A percentile compares a stretch with the other conserved stretches of the same genome.
phyloP scores from a whole-genome alignment of 352 stramenopile genomes.

The Globisporangium emineosum region DNA sequence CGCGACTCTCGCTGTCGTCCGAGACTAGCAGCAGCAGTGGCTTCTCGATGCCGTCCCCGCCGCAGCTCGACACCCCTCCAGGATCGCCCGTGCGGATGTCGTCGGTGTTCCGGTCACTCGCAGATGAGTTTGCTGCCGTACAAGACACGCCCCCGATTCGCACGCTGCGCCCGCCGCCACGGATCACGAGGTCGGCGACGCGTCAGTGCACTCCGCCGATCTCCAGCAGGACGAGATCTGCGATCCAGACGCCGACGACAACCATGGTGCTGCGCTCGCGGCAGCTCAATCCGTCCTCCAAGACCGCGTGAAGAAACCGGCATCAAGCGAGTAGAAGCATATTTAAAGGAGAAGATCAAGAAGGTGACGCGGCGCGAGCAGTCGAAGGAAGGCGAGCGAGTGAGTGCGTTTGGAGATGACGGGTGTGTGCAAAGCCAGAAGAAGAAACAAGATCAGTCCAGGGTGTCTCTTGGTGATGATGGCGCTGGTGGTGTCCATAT shows the following conservation, averaged over 20 bases:
- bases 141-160: conserved; percentile 47
- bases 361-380: not conserved
- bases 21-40: conserved; percentile 13
- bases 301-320: too few species aligned
- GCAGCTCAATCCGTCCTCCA: conserved; percentile 45
- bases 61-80: conserved; percentile 35
- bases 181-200: conserved; percentile 38
- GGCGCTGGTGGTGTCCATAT: not conserved
- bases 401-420: not conserved
- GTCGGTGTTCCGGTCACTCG: conserved; percentile 59
- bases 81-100: conserved; percentile 19
- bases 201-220: conserved; percentile 34
- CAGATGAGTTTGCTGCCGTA: conserved; percentile 61
- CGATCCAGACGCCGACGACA: conserved; percentile 41
- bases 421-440: not conserved
- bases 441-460: not conserved
- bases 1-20: conserved; percentile 14
- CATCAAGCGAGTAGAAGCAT: conserved; percentile 31
- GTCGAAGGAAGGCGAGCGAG: conserved; percentile 14
- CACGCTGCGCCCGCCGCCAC: conserved; percentile 39
- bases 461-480: not conserved
- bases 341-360: conserved; percentile 11
- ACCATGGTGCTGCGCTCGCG: conserved; percentile 60
- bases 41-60: conserved; percentile 20
- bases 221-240: conserved; percentile 28